Conservation (phyloP, 2,329 filamentous ascomycete species). For the Fusarium sp. region DNA sequence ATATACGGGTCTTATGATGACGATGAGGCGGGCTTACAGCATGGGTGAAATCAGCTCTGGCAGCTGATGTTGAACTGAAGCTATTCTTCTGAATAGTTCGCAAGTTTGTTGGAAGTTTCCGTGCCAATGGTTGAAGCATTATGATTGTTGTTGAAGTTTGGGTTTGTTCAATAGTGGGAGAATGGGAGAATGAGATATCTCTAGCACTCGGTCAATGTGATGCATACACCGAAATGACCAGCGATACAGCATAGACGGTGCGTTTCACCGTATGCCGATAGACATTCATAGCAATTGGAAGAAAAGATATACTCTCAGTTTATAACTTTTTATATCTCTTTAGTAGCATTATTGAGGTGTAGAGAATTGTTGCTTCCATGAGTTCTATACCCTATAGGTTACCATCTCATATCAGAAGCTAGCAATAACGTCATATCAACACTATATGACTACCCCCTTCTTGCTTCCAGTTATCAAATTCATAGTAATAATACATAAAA, state of each 20-base stretch:
- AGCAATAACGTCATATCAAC: background rate
- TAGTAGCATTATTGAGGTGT: background rate
- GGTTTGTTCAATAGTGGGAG: conserved; percentile 2
- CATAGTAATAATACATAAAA: conserved; percentile 1
- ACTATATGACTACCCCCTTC: background rate
- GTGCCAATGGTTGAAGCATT: conserved; percentile 31
- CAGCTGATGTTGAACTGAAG: conserved; percentile 54
- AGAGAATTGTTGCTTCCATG: background rate
- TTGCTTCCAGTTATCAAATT: background rate
- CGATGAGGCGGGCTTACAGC: conserved; percentile 51
- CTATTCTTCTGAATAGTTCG: conserved; percentile 25
- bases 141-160: conserved; percentile 16
- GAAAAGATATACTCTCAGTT: background rate
- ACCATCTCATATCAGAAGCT: background rate
- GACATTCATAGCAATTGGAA: rapidly evolving
- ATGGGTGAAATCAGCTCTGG: conserved; percentile 60
- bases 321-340: background rate
- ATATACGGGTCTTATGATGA: conserved; percentile 18
- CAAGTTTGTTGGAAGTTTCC: background rate
- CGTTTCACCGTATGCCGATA: background rate
- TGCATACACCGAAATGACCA: conserved; percentile 6
- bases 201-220: conserved; percentile 13
- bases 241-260: conserved; percentile 10
- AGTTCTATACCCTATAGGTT: background rate
- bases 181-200: background rate